Evolutionary conservation across 2,329 filamentous ascomycete genomes (phyloP).

Genomic region (Venturia oleaginea): DNA sequence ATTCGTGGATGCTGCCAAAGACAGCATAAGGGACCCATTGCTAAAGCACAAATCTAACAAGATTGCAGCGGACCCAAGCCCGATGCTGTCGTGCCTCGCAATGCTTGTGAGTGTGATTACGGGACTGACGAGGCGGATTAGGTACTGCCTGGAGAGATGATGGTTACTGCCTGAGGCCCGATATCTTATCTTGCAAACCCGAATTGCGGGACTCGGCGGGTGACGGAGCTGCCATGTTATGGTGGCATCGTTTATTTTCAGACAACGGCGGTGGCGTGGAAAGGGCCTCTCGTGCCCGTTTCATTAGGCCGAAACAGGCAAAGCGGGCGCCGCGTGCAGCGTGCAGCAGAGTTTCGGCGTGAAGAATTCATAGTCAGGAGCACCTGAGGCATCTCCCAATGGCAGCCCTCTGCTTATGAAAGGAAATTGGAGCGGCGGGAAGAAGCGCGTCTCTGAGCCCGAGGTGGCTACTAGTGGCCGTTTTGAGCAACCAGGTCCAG

Average conservation of each 20-base stretch:
- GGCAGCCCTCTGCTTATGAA: no score
- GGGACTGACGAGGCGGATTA: no score
- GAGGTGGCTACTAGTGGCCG: not conserved
- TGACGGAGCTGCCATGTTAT: not conserved
- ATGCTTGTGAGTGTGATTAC: not conserved
- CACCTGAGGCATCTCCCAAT: no score
- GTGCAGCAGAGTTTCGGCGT: no score
- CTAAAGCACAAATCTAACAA: not conserved
- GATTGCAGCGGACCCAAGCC: constrained; percentile 3
- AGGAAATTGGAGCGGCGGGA: not conserved
- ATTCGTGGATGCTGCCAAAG: not conserved
- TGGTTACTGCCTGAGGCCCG: no score
- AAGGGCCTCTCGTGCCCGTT: no score
- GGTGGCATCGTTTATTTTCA: not conserved
- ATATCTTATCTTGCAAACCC: not conserved
- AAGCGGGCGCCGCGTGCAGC: not conserved
- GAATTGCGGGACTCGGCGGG: not conserved
- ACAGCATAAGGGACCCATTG: not conserved
- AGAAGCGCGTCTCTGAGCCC: not conserved
- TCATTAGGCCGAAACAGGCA: not conserved
- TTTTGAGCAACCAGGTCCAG: not conserved
- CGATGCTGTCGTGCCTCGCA: not conserved
- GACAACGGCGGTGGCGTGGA: no score
- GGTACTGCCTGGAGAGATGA: no score
- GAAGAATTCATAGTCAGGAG: no score